Percentiles rank a stretch among this genome's conserved stretches.
These are phyloP conservation scores for Colletotrichum karsti DNA, from an alignment of 2,329 filamentous ascomycete species.

Conservation along the genomic window DNA sequence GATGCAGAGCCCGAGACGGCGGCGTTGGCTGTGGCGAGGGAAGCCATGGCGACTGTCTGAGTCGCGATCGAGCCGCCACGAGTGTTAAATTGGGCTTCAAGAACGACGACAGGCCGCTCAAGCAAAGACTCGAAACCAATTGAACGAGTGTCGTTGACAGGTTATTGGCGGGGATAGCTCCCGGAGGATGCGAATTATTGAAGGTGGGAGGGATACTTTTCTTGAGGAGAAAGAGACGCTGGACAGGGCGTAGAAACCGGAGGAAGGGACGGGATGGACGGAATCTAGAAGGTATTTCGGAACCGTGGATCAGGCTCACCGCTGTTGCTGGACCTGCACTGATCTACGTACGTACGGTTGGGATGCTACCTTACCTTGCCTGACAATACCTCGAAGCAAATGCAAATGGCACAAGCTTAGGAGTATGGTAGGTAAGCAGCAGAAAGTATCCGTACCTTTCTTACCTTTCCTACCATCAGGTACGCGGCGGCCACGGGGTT, in stretches of 20 bases:
- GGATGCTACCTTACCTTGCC: too few species aligned
- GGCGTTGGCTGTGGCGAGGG: background rate
- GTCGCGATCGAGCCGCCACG: background rate
- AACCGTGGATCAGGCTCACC: slow-evolving; percentile 15
- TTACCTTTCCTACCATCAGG: too few species aligned
- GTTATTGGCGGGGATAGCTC: background rate
- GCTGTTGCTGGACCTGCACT: background rate
- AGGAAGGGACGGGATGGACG: background rate
- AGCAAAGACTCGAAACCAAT: background rate
- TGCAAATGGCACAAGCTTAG: too few species aligned
- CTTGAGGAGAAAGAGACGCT: background rate
- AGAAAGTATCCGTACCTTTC: too few species aligned
- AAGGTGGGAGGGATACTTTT: background rate
- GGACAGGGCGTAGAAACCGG: background rate
- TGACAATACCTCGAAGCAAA: too few species aligned
- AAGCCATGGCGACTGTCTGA: background rate
- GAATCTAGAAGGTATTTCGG: background rate
- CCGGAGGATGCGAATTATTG: background rate
- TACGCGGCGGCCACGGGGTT: too few species aligned
- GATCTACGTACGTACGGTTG: too few species aligned
- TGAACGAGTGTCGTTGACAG: background rate
- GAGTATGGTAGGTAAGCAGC: too few species aligned
- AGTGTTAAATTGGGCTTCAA: background rate
- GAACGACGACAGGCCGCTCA: background rate
- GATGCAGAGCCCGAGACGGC: background rate